Evolutionary conservation across 106 monocot genomes (phyloP).

Genomic region (Chionographis japonica): DNA sequence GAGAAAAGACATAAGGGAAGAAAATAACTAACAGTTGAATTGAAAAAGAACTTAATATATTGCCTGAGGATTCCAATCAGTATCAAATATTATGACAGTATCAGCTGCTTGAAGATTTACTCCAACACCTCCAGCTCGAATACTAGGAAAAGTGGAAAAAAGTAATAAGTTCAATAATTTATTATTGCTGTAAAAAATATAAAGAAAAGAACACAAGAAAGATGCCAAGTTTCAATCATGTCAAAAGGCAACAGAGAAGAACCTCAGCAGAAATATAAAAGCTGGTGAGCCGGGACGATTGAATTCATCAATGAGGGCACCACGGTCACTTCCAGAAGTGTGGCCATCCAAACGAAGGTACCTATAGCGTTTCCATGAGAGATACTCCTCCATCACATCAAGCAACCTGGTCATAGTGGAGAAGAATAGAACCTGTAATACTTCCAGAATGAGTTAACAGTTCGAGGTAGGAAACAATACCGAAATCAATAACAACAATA

Average conservation of each 20-base stretch:
- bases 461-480: background rate
- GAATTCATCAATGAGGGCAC: slow-evolving; percentile 88
- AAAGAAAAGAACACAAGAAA: background rate
- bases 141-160: slow-evolving; percentile 40
- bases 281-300: slow-evolving; percentile 71
- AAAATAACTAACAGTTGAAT: slow-evolving; percentile 3
- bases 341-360: slow-evolving; percentile 99
- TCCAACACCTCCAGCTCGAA: slow-evolving; percentile 98
- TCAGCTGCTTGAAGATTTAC: slow-evolving; percentile 99
- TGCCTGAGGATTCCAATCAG: slow-evolving; percentile 99
- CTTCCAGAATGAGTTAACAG: slow-evolving; percentile 2
- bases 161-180: background rate
- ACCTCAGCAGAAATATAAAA: slow-evolving; percentile 97
- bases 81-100: slow-evolving; percentile 99
- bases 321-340: slow-evolving; percentile 91
- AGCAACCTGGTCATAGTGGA: slow-evolving; percentile 99
- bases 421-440: slow-evolving; percentile 83
- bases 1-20: background rate
- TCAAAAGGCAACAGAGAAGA: slow-evolving; percentile 1
- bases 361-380: slow-evolving; percentile 75
- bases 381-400: slow-evolving; percentile 98
- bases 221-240: background rate
- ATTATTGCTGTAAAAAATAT: background rate
- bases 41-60: slow-evolving; percentile 1
- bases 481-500: background rate